Conservation (phyloP, 306 rosid genomes). For the Cicer arietinum region DNA sequence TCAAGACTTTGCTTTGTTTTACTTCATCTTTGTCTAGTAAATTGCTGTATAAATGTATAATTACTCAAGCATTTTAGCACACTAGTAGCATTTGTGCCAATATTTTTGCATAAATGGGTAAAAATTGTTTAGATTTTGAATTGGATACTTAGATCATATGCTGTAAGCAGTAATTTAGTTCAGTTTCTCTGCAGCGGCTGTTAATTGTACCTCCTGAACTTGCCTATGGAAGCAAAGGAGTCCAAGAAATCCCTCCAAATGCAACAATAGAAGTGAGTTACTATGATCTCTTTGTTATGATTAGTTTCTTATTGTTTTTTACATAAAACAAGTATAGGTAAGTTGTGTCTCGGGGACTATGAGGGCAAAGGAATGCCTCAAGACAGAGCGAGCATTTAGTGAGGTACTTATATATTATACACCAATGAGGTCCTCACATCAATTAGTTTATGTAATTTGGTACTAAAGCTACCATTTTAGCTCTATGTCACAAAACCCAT, state of each 20-base stretch:
- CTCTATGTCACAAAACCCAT: constrained; percentile 1
- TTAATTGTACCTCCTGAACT: constrained; percentile 90
- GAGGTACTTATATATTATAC: no score
- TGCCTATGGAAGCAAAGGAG: constrained; percentile 88
- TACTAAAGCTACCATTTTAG: not conserved
- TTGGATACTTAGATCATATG: constrained; percentile 33
- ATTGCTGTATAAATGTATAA: not conserved
- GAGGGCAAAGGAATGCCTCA: no score
- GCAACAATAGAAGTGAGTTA: constrained; percentile 85
- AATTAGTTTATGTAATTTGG: not conserved
- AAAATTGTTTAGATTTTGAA: constrained; percentile 24
- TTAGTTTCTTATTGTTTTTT: not conserved
- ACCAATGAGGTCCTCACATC: no score
- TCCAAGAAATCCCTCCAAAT: constrained; percentile 96
- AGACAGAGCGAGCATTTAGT: no score
- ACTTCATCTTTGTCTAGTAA: not conserved
- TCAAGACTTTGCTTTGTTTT: constrained; percentile 20
- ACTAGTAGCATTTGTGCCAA: constrained; percentile 5
- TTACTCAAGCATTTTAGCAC: constrained; percentile 21
- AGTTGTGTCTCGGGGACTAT: no score
- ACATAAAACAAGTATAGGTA: no score
- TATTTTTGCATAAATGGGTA: constrained; percentile 25
- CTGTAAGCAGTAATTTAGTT: constrained; percentile 38
- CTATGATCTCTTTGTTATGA: constrained; percentile 33
- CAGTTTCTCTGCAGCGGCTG: constrained; percentile 64